phyloP scores from a whole-genome alignment of 2,329 filamentous ascomycete genomes.

The Sporothrix brasiliensis region DNA sequence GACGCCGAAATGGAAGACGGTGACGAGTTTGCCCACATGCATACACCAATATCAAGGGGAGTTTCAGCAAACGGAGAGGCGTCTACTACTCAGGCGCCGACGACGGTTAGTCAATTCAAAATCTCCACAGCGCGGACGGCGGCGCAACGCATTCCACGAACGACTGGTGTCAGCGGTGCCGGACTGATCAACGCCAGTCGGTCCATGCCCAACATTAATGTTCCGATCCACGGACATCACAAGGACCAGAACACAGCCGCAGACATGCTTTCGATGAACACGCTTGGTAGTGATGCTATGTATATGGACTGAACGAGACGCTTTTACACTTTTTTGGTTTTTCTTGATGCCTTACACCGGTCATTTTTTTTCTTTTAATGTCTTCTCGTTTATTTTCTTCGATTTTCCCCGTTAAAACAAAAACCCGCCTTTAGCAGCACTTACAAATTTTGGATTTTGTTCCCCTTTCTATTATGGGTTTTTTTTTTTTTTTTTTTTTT shows the following conservation, averaged over 20 bases:
- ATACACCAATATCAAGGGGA: constrained; percentile 43
- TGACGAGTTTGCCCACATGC: constrained; percentile 57
- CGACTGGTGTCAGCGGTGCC: constrained; percentile 36
- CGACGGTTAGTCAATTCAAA: constrained; percentile 14
- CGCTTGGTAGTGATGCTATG: constrained; percentile 53
- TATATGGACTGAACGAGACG: constrained; percentile 52
- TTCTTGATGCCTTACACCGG: neutral
- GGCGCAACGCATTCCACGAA: constrained; percentile 40
- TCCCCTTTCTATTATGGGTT: too few relatives aligned
- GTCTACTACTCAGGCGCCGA: neutral
- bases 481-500: too few relatives aligned
- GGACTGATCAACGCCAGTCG: constrained; percentile 24
- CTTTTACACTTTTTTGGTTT: neutral
- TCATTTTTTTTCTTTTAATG: neutral
- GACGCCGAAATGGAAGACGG: constrained; percentile 61
- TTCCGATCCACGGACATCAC: constrained; percentile 45
- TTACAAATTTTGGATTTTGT: neutral
- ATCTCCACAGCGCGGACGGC: constrained; percentile 43
- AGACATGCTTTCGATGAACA: constrained; percentile 51
- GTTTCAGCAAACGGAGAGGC: neutral
- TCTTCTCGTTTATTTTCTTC: neutral
- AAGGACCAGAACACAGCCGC: neutral
- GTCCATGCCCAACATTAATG: constrained; percentile 47
- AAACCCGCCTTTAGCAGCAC: too few relatives aligned
- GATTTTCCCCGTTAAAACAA: too few relatives aligned